Percentiles rank a stretch among this genome's conserved stretches.
These are phyloP conservation scores for Pseudonitzschia pungens DNA, from an alignment of 108 stramenopile genomes.

Conservation along the genomic window DNA sequence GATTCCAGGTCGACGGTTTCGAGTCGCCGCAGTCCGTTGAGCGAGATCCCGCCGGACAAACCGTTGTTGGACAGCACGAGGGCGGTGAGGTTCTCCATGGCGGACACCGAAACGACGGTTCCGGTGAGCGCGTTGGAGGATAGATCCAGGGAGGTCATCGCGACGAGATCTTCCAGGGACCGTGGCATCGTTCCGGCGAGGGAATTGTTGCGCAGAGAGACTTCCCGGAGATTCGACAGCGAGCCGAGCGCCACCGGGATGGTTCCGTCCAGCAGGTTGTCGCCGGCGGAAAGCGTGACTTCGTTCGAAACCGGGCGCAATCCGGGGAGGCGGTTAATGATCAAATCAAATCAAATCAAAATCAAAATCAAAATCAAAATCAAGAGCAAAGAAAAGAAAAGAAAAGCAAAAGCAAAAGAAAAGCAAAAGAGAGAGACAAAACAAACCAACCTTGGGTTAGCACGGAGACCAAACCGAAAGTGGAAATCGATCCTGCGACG, in stretches of 20 bases:
- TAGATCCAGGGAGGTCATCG: slow-evolving; percentile 41
- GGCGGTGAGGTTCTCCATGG: not conserved
- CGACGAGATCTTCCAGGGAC: slow-evolving; percentile 19
- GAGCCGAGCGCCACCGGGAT: slow-evolving; percentile 32
- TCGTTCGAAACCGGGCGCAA: no score
- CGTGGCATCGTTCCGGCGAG: slow-evolving; percentile 38
- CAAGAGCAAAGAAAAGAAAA: no score
- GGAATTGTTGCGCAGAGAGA: slow-evolving; percentile 54
- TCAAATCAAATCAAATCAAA: no score
- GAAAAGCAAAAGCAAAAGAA: no score
- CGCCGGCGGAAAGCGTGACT: no score
- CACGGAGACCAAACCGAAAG: no score
- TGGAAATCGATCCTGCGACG: no score
- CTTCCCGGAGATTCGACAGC: slow-evolving; percentile 38
- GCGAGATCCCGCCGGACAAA: slow-evolving; percentile 19
- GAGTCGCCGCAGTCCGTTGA: not conserved
- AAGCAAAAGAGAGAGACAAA: no score
- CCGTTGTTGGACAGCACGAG: slow-evolving; percentile 17
- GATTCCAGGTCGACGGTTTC: slow-evolving; percentile 16
- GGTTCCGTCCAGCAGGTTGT: slow-evolving; percentile 31
- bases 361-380: no score
- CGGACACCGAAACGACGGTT: slow-evolving; percentile 41
- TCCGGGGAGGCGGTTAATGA: no score
- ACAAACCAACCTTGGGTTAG: no score
- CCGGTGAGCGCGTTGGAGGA: slow-evolving; percentile 38